A percentile compares a stretch with the other conserved stretches of the same genome.
Evolutionary conservation across 2,329 filamentous ascomycete genomes (phyloP).

Genomic region (Colletotrichum chlorophyti): DNA sequence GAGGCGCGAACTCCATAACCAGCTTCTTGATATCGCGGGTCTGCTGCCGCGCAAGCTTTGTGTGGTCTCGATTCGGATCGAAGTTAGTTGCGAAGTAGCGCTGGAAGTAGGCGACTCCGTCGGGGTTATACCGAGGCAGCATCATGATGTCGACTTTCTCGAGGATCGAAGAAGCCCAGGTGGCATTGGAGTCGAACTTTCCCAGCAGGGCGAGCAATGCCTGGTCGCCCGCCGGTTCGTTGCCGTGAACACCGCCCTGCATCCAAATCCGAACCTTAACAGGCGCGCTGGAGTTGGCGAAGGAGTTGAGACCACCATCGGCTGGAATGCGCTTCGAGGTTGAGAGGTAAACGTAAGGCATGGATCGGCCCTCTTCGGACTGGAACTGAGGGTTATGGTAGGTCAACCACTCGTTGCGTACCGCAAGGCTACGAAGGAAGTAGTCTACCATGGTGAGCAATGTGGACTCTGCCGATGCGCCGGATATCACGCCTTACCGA

Average conservation of each 20-base stretch:
- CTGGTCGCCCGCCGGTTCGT: constrained; percentile 41
- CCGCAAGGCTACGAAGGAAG: constrained; percentile 32
- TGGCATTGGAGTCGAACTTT: constrained; percentile 36
- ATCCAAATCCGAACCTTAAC: constrained; percentile 39
- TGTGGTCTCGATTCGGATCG: constrained; percentile 42
- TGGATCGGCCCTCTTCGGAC: constrained; percentile 33
- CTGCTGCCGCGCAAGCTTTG: constrained; percentile 39
- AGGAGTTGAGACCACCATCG: neutral
- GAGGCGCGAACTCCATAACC: constrained; percentile 35
- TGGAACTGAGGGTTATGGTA: constrained; percentile 30
- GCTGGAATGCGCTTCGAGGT: neutral
- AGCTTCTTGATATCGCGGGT: constrained; percentile 39
- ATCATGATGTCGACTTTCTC: constrained; percentile 38
- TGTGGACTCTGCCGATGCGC: neutral
- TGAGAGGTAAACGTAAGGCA: constrained; percentile 32
- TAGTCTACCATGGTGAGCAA: constrained; percentile 24
- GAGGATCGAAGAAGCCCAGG: constrained; percentile 37
- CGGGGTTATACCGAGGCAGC: constrained; percentile 40
- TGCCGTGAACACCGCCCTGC: constrained; percentile 41
- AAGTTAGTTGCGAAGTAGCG: constrained; percentile 36
- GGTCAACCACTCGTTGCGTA: constrained; percentile 34
- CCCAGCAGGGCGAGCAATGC: constrained; percentile 38
- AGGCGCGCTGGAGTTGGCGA: constrained; percentile 20
- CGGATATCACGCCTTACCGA: constrained; percentile 3
- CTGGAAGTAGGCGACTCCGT: constrained; percentile 43